A percentile compares a stretch with the other conserved stretches of the same genome.
Evolutionary conservation across 495 filamentous ascomycete genomes (phyloP).

Genomic region (Hamigera avellanea): DNA sequence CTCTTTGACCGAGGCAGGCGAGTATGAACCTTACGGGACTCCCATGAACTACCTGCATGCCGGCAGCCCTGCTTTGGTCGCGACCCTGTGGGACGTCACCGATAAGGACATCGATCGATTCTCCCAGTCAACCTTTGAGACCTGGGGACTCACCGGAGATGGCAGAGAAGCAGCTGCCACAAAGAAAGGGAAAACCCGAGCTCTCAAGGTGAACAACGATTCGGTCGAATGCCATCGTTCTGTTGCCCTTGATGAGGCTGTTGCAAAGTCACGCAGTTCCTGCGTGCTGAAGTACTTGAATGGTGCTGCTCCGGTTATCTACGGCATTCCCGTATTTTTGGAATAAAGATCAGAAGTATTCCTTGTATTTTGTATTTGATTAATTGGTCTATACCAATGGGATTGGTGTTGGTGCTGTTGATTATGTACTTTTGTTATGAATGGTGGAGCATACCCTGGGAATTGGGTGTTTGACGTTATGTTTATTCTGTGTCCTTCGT

Average conservation of each 20-base stretch:
- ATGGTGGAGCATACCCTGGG: no score
- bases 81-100: constrained; percentile 94
- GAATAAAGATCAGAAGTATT: constrained; percentile 14
- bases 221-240: background rate
- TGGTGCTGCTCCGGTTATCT: constrained; percentile 83
- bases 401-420: no score
- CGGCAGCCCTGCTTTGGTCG: constrained; percentile 71
- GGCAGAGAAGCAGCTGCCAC: constrained; percentile 3
- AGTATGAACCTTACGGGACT: constrained; percentile 81
- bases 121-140: constrained; percentile 58
- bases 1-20: constrained; percentile 62
- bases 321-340: constrained; percentile 88
- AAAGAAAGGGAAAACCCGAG: constrained; percentile 8
- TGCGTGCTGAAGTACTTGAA: constrained; percentile 87
- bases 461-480: no score
- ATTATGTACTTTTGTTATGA: no score
- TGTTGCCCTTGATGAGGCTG: constrained; percentile 62
- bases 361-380: no score
- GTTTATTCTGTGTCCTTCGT: no score
- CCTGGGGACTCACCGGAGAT: constrained; percentile 63
- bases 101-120: constrained; percentile 95
- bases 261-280: constrained; percentile 54
- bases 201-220: background rate
- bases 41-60: constrained; percentile 86
- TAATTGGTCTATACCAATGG: no score